Conservation (phyloP, 345 rosid genomes). For the Combretum micranthum region DNA sequence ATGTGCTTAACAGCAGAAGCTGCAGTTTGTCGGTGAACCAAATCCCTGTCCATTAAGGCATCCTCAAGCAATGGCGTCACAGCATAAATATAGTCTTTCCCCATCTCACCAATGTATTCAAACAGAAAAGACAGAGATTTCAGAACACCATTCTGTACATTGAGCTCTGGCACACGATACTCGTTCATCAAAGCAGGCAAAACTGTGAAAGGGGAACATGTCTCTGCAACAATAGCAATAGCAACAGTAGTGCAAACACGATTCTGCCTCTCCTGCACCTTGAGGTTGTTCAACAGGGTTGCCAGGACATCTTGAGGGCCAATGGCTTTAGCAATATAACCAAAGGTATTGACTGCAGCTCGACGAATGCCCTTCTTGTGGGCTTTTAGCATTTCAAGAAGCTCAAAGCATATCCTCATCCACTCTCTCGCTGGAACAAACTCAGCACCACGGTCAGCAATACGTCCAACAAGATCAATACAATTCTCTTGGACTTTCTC, state of each 20-base stretch:
- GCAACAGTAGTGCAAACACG: conserved; percentile 99
- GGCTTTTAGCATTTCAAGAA: conserved; percentile 98
- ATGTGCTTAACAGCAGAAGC: conserved; percentile 98
- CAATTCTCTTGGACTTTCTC: conserved; percentile 99
- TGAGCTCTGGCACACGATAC: conserved; percentile 96
- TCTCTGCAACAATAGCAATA: conserved; percentile 94
- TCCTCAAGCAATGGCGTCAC: conserved; percentile 98
- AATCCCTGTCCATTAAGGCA: conserved; percentile 95
- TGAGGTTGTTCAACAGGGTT: conserved; percentile 88
- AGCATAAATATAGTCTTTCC: conserved; percentile 95
- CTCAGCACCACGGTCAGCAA: conserved; percentile 99
- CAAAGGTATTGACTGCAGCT: conserved; percentile 95
- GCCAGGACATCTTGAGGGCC: conserved; percentile 99
- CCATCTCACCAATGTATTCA: conserved; percentile 99
- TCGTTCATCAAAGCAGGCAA: conserved; percentile 96
- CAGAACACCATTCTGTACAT: conserved; percentile 96
- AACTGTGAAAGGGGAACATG: conserved; percentile 95
- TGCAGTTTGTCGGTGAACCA: conserved; percentile 98
- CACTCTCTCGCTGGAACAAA: conserved; percentile 99
- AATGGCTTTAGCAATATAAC: conserved; percentile 98
- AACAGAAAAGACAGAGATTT: conserved; percentile 93
- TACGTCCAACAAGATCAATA: conserved; percentile 96
- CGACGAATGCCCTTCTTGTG: conserved; percentile 98
- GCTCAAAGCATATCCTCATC: conserved; percentile 99
- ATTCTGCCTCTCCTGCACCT: conserved; percentile 98